These are phyloP conservation scores for Magnusiomyces tetraspermus DNA, from an alignment of 1,139 yeast genomes.

Conservation along the genomic window DNA sequence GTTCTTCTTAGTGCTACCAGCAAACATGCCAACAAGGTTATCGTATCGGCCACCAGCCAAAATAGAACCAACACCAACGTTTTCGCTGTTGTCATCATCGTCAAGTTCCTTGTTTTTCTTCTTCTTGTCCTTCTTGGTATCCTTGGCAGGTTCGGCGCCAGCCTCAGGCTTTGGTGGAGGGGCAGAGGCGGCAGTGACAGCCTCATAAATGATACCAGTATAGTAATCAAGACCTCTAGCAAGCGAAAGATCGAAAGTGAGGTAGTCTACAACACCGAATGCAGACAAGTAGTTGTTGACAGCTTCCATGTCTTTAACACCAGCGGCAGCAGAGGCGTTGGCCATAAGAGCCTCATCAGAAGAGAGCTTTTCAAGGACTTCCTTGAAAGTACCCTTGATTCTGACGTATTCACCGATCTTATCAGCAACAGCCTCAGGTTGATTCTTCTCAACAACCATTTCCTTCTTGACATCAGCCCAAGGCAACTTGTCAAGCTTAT, in stretches of 20 bases:
- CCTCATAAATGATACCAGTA: conserved; percentile 94
- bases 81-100: conserved; percentile 89
- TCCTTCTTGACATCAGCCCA: conserved; percentile 92
- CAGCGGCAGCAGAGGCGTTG: conserved; percentile 67
- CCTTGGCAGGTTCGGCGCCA: conserved; percentile 33
- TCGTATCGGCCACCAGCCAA: conserved; percentile 99
- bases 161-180: conserved; percentile 56
- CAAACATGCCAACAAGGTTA: conserved; percentile 91
- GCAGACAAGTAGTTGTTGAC: conserved; percentile 75
- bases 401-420: conserved; percentile 85
- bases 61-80: conserved; percentile 95
- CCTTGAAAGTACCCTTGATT: conserved; percentile 65
- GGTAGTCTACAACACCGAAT: conserved; percentile 51
- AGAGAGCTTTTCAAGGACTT: conserved; percentile 50
- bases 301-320: conserved; percentile 68
- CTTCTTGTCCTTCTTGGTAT: conserved; percentile 30
- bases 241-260: conserved; percentile 83
- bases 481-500: conserved; percentile 87
- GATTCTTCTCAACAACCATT: conserved; percentile 83
- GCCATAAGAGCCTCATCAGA: conserved; percentile 47
- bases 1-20: conserved; percentile 52
- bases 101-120: conserved; percentile 33
- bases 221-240: conserved; percentile 97
- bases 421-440: conserved; percentile 86
- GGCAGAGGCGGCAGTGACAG: conserved; percentile 88